These are phyloP conservation scores for Solanum chmielewskii DNA, from an alignment of 257 asterid genomes.

Conservation along the genomic window DNA sequence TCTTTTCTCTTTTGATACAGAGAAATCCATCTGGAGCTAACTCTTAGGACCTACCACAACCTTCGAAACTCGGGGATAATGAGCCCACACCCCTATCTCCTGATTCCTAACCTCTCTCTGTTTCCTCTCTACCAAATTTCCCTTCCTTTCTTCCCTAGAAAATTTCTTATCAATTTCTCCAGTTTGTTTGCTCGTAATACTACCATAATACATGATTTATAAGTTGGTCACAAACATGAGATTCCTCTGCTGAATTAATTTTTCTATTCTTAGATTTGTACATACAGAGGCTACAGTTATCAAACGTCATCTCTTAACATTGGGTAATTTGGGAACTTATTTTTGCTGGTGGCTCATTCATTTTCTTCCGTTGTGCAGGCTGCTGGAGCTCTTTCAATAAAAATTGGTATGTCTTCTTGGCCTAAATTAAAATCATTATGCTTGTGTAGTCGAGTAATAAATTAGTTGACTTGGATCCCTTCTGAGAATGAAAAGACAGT, in stretches of 20 bases:
- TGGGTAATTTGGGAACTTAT: not conserved
- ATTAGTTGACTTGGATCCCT: not conserved
- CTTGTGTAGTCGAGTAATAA: not conserved
- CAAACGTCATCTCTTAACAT: not conserved
- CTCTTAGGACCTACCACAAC: not conserved
- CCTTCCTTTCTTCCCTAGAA: not conserved
- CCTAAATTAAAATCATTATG: not conserved
- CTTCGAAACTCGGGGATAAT: not conserved
- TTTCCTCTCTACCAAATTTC: not conserved
- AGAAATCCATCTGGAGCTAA: not conserved
- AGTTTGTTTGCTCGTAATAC: not conserved
- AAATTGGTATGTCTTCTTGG: constrained; percentile 56
- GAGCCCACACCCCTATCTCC: not conserved
- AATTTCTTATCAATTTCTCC: not conserved
- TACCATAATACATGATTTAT: not conserved
- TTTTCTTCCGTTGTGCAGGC: constrained; percentile 52
- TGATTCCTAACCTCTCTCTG: not conserved
- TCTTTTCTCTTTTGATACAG: not conserved
- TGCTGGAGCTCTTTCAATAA: constrained; percentile 93
- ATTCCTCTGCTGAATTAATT: not conserved
- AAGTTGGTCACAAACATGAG: not conserved
- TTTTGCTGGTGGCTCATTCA: not conserved
- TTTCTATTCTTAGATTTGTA: not conserved
- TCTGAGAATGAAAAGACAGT: not conserved
- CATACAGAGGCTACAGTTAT: not conserved